These are phyloP conservation scores for Sodiomyces alkalinus DNA, from an alignment of 2,329 filamentous ascomycete species.

Conservation along the genomic window DNA sequence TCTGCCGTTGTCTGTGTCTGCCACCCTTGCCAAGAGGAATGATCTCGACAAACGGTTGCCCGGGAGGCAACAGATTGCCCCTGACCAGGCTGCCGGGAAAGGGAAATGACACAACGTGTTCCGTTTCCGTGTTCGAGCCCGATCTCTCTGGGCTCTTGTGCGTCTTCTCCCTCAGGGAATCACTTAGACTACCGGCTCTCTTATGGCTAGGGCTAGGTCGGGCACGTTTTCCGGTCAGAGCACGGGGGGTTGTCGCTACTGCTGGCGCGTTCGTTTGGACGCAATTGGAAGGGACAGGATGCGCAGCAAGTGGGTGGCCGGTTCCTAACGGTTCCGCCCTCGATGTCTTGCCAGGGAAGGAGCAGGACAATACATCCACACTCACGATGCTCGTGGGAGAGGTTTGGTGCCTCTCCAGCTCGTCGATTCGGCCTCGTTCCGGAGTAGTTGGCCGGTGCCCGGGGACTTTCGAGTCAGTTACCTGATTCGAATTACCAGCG, in stretches of 20 bases:
- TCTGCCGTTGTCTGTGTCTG: constrained; percentile 30
- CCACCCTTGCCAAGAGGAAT: constrained; percentile 34
- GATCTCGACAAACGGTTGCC: constrained; percentile 64
- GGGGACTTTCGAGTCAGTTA: constrained; percentile 28
- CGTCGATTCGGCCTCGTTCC: constrained; percentile 16
- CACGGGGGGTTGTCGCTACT: constrained; percentile 42
- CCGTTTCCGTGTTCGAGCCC: constrained; percentile 34
- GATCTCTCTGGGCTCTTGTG: constrained; percentile 35
- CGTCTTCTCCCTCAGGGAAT: constrained; percentile 55
- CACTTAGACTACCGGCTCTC: constrained; percentile 74
- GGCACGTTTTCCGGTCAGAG: constrained; percentile 42
- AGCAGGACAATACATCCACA: constrained; percentile 47
- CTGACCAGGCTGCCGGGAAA: constrained; percentile 76
- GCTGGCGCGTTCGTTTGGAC: constrained; percentile 30
- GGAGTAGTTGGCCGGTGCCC: constrained; percentile 32
- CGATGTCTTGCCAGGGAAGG: constrained; percentile 39
- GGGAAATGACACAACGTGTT: constrained; percentile 46
- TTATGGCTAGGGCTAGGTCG: constrained; percentile 41
- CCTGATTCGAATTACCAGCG: constrained; percentile 27
- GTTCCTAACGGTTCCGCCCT: constrained; percentile 22
- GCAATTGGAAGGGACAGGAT: constrained; percentile 36
- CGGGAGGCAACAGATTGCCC: constrained; percentile 70
- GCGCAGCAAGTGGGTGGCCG: constrained; percentile 32
- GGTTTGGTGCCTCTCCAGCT: constrained; percentile 18
- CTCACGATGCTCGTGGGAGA: constrained; percentile 45